Evolutionary conservation across 345 rosid species (phyloP).

Genomic region (Eucalyptus microcorys): DNA sequence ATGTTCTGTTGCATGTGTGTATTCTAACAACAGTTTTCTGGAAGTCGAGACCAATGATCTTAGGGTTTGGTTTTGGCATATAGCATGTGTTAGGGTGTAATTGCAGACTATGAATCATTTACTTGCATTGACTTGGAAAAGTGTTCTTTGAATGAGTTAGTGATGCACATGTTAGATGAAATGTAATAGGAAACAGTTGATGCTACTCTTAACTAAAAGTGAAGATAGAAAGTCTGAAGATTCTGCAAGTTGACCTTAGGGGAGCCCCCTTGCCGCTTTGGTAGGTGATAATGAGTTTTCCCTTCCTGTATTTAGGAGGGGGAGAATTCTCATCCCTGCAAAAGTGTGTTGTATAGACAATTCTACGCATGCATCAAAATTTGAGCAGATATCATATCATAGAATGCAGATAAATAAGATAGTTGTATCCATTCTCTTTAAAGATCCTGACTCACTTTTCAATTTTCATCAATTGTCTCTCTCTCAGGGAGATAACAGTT

Average conservation of each 20-base stretch:
- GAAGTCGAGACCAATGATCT: neutral
- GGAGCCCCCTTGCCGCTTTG: neutral
- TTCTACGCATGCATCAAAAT: neutral
- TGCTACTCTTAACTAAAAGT: neutral
- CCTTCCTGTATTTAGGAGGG: neutral
- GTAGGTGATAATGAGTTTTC: neutral
- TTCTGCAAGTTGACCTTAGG: neutral
- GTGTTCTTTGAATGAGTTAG: neutral
- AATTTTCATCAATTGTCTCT: neutral
- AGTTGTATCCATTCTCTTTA: neutral
- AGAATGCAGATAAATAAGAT: neutral
- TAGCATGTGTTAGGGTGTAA: neutral
- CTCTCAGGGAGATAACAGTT: neutral
- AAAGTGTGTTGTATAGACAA: neutral
- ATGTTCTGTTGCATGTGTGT: neutral
- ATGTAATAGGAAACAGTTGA: neutral
- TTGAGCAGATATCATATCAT: neutral
- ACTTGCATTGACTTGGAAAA: neutral
- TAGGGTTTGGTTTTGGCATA: neutral
- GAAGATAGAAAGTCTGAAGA: neutral
- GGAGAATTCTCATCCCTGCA: neutral
- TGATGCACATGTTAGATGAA: neutral
- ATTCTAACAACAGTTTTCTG: neutral
- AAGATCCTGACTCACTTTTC: neutral
- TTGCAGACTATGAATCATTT: neutral